A percentile compares a stretch with the other conserved stretches of the same genome.
phyloP scores from a whole-genome alignment of 805 yeast species.

The Tanozyma kutaoensis region DNA sequence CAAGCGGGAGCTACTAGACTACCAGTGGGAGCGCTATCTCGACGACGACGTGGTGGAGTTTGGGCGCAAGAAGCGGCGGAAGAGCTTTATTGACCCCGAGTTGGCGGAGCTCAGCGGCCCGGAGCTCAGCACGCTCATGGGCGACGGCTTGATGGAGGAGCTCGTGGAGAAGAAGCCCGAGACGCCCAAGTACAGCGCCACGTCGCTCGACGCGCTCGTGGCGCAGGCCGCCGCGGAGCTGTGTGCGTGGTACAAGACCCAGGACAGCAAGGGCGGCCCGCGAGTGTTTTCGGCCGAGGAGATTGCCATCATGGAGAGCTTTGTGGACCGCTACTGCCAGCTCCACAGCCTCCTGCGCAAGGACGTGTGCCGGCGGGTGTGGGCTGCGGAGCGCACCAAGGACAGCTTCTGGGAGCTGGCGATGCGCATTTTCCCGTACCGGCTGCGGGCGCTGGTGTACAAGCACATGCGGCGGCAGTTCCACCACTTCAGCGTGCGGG shows the following conservation, averaged over 20 bases:
- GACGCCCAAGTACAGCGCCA: no score
- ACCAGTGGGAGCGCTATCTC: constrained; percentile 31
- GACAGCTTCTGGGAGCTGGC: constrained; percentile 85
- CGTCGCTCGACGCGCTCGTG: no score
- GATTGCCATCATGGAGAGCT: constrained; percentile 54
- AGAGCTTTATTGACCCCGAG: constrained; percentile 20
- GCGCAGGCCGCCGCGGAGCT: no score
- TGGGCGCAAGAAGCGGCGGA: constrained; percentile 4
- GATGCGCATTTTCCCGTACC: constrained; percentile 65
- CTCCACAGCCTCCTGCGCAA: constrained; percentile 49
- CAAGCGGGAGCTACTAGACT: constrained; percentile 14
- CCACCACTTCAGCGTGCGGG: constrained; percentile 78
- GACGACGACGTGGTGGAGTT: constrained; percentile 5
- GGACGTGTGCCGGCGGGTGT: constrained; percentile 70
- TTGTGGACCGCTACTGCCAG: constrained; percentile 54
- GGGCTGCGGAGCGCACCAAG: constrained; percentile 76
- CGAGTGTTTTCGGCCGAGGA: constrained; percentile 51
- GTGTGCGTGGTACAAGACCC: no score
- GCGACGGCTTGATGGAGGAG: no score
- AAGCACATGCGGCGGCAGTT: constrained; percentile 87
- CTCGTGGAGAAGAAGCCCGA: no score
- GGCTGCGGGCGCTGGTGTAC: constrained; percentile 82
- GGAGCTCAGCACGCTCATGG: no score
- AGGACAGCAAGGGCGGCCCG: constrained; percentile 14
- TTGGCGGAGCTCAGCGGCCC: constrained; percentile 21